These are phyloP conservation scores for Echinosophora koreensis DNA, from an alignment of 306 rosid species.

Conservation along the genomic window DNA sequence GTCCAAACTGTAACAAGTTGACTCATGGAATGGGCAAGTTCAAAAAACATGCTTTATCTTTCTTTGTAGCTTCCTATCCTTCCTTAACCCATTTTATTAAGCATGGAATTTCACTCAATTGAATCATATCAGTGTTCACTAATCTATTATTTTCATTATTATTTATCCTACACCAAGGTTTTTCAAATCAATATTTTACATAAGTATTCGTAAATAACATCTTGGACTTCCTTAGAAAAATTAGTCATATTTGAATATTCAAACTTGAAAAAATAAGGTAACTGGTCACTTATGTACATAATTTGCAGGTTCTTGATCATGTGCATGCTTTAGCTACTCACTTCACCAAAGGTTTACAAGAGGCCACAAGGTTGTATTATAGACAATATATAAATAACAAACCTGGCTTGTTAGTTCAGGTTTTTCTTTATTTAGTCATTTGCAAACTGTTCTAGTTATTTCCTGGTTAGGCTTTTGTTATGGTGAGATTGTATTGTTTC, in stretches of 20 bases:
- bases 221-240: too few relatives aligned
- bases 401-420: not conserved
- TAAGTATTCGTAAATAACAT: too few relatives aligned
- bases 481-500: not conserved
- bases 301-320: not conserved
- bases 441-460: not conserved
- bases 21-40: too few relatives aligned
- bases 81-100: not conserved
- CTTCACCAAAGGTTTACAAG: not conserved
- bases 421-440: not conserved
- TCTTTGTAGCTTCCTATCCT: not conserved
- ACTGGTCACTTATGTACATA: not conserved
- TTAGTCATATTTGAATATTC: too few relatives aligned
- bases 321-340: not conserved
- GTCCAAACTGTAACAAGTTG: too few relatives aligned
- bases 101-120: not conserved
- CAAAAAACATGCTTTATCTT: too few relatives aligned
- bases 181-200: too few relatives aligned
- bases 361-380: constrained; percentile 1
- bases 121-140: not conserved
- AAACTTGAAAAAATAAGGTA: too few relatives aligned
- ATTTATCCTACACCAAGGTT: too few relatives aligned
- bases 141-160: too few relatives aligned
- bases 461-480: not conserved
- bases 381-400: not conserved